Evolutionary conservation across 1,139 yeast species (phyloP), one percentile per base, ranked within the genome.

Genomic region (Komagataea norvegica): DNA sequence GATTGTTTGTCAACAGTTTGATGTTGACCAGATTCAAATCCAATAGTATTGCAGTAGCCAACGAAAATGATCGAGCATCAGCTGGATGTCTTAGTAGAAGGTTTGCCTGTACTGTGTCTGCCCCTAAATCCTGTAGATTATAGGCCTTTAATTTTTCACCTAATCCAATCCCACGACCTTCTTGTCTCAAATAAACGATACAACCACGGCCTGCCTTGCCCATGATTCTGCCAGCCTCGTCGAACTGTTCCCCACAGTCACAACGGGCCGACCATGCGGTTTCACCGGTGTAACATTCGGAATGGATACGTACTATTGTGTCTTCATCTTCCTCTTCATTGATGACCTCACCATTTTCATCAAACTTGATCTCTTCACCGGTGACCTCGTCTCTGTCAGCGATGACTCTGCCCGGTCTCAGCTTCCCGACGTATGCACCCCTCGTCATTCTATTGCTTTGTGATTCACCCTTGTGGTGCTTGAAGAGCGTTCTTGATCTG

Each of bases 221-320:
- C 89, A 93, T 91, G 31, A 85, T 64, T 45, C 94, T 72, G 8
- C 97, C 98, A 1, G 98, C 97, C 61, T 93, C 96, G 61, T 91
- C 96, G 52, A 93, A 85, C 66, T 93, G 98, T 61, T 93, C 98
- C 11, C 98, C 99, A 63, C 99, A 93, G 62, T 93, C 98, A 61
- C 98, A 93, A 38, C 99, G 74, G 3, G 98, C 97, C 42, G 93
- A 79, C 96, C 98, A 93, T 10, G 97, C 97, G 2, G 96, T 91
- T 59, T 93, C 99, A 7, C 98, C 98, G 0, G 99, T 93, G 64
- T 91, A 93, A 61, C 98, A 93, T 59, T 93, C 99, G 6, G 95
- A 85, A 58, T 93, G 99, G 48, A 93, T 88, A 45, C 98, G 73
- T 48, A 82, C 77, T 59, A 87, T 55, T 46, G 85, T 67, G 32